phyloP scores from a whole-genome alignment of 169 alveolate species.

The Plasmodium sp. region DNA sequence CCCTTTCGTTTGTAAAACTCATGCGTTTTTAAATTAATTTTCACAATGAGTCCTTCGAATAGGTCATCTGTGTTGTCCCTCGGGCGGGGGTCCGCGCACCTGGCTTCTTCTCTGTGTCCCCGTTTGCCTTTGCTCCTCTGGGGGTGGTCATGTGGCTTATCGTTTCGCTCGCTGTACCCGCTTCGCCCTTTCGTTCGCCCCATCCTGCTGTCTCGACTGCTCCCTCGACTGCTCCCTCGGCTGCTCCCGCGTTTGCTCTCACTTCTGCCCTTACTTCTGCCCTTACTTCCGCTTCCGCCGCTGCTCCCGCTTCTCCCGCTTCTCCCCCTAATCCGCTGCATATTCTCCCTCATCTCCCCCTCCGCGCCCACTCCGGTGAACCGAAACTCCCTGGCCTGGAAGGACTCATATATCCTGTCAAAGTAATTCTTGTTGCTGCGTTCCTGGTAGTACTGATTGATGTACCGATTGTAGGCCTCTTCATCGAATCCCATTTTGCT shows the following conservation, averaged over 20 bases:
- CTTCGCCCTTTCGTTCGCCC: neutral
- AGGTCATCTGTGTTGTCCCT: neutral
- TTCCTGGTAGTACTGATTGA: conserved; percentile 59
- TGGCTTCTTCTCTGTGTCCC: neutral
- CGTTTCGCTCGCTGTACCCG: neutral
- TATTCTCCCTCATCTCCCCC: conserved; percentile 55
- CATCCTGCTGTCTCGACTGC: neutral
- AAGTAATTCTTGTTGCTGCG: conserved; percentile 32
- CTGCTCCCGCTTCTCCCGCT: neutral
- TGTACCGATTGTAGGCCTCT: conserved; percentile 42
- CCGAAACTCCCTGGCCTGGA: conserved; percentile 29
- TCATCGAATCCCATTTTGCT: conserved; percentile 65
- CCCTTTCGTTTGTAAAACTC: conserved; percentile 48
- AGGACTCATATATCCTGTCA: conserved; percentile 36
- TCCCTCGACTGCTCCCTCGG: neutral
- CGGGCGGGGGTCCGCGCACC: neutral
- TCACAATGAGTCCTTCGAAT: conserved; percentile 62
- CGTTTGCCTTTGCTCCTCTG: neutral
- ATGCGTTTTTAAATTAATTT: conserved; percentile 49
- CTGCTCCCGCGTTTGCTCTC: neutral
- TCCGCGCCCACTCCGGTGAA: conserved; percentile 75
- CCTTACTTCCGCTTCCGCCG: neutral
- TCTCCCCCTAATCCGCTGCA: conserved; percentile 15
- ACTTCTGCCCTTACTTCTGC: neutral
- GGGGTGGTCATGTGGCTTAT: neutral